Evolutionary conservation across 164 flowering plant species (phyloP).

Genomic region (Buxus sempervirens): DNA sequence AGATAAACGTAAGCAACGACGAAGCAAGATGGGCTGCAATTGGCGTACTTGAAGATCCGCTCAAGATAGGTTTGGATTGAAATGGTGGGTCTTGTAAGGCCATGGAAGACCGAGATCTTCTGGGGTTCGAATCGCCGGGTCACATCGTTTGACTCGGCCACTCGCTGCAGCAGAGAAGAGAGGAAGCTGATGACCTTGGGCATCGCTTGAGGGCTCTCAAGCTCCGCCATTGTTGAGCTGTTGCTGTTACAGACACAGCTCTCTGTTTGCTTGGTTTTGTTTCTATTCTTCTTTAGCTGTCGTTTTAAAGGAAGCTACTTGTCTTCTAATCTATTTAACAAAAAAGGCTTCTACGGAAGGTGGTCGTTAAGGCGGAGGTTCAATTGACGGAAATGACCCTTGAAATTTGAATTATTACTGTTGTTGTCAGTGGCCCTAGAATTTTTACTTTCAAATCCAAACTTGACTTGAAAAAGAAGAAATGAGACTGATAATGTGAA

Average conservation of each 20-base stretch:
- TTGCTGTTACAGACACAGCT: not conserved
- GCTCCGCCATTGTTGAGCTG: constrained; percentile 20
- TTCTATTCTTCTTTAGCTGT: not conserved
- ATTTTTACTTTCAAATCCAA: too few species aligned
- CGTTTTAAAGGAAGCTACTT: too few species aligned
- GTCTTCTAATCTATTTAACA: too few species aligned
- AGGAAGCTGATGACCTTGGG: constrained; percentile 31
- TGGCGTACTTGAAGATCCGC: constrained; percentile 64
- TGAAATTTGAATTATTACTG: not conserved
- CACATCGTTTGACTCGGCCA: constrained; percentile 36
- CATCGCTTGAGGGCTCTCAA: constrained; percentile 17
- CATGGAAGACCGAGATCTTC: constrained; percentile 50
- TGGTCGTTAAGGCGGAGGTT: not conserved
- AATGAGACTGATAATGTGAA: too few species aligned
- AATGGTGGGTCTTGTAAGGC: constrained; percentile 46
- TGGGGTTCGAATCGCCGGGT: constrained; percentile 8
- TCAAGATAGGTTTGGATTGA: constrained; percentile 50
- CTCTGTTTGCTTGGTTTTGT: not conserved
- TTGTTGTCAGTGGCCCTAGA: too few species aligned
- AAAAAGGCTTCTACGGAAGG: too few species aligned
- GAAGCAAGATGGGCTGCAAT: constrained; percentile 66
- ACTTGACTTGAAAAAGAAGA: too few species aligned
- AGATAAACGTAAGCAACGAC: constrained; percentile 60
- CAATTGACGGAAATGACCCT: not conserved
- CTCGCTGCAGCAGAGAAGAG: constrained; percentile 38